Base-by-base conservation (phyloP, 306 rosid species). In the Astragalus membranaceus region DNA sequence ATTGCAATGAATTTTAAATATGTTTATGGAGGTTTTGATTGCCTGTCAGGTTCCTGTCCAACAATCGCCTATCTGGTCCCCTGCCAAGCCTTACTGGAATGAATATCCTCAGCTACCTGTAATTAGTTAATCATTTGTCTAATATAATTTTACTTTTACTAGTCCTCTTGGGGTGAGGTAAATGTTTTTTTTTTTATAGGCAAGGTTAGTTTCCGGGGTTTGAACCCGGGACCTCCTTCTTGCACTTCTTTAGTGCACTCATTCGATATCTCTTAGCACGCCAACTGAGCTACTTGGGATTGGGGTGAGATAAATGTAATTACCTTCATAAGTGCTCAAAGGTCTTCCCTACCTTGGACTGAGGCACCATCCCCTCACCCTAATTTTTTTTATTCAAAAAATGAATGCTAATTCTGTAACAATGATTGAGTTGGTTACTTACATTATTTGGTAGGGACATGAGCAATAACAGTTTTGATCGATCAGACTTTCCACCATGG, bases 401-500 rank as follows among this genome's bases (percentile, higher is more conserved):
- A 10, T 67, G 42, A 54, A 61, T 54, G 30, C 23, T 60, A 33
- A 35, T 61, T 62, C 32, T 53, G 3, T 56, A 6, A 56, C 66
- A 12, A 33, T 50, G 16, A 8, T 55, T 59, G 53, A 71, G 53
- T 47, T 78, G 26, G 29, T 63, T 67, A 20, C 26, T 58, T 63
- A 17, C n/a, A 69, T 76, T 52, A 50, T 49, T 75, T 20, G 10
- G 67, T 16, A 82, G 86, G 78, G 86, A 82, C 55, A 3, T 88
- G 79, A 90, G 94, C 84, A 85, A 85, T 36, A 90, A 77, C 36
- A 78, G 70, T 70, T 90, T 90, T 44, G 69, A 47, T 44, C 55
- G 7, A 9, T 74, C 91, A 17, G 67, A 79, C 14, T 47, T 84
- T 70, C 91, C 94, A 30, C 3, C 44, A 1, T 85, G 91, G 94